phyloP scores from a whole-genome alignment of 2,329 filamentous ascomycete species.

The Epicoccum nigrum region DNA sequence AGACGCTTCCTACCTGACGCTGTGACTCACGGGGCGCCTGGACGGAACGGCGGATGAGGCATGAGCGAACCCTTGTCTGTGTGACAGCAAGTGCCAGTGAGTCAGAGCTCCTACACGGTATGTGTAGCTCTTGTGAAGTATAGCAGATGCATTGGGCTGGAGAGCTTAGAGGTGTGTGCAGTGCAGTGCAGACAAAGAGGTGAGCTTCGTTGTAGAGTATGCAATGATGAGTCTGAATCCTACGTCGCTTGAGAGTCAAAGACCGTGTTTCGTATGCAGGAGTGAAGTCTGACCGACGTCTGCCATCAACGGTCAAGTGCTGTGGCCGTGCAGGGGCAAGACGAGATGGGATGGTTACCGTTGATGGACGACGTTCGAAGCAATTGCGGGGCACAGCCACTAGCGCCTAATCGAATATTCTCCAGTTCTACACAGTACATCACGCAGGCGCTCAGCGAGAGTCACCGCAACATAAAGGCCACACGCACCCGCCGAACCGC shows the following conservation, averaged over 20 bases:
- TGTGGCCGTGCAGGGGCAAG: background rate
- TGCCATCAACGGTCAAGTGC: background rate
- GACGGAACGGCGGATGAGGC: background rate
- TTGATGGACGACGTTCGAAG: background rate
- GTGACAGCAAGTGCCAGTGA: background rate
- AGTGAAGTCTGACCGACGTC: background rate
- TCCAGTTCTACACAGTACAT: slow-evolving; percentile 9
- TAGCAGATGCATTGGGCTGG: background rate
- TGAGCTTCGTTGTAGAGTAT: too few species aligned
- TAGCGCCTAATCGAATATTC: slow-evolving; percentile 19
- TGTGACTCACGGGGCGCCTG: slow-evolving; percentile 6
- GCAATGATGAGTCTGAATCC: too few species aligned
- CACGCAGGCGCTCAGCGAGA: slow-evolving; percentile 12
- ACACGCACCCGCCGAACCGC: slow-evolving; percentile 27
- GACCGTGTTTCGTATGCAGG: background rate
- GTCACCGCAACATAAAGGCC: slow-evolving; percentile 37
- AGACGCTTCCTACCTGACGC: background rate
- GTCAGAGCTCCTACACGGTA: background rate
- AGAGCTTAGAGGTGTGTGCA: too few species aligned
- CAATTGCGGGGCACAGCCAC: slow-evolving; percentile 21
- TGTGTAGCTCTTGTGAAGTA: background rate
- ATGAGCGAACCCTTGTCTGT: background rate
- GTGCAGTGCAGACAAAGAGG: too few species aligned
- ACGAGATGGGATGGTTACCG: too few species aligned
- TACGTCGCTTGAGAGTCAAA: too few species aligned